A percentile compares a stretch with the other conserved stretches of the same genome.
phyloP scores from a whole-genome alignment of 2,329 filamentous ascomycete species.

The Neophaeococcomyces mojaviensis region DNA sequence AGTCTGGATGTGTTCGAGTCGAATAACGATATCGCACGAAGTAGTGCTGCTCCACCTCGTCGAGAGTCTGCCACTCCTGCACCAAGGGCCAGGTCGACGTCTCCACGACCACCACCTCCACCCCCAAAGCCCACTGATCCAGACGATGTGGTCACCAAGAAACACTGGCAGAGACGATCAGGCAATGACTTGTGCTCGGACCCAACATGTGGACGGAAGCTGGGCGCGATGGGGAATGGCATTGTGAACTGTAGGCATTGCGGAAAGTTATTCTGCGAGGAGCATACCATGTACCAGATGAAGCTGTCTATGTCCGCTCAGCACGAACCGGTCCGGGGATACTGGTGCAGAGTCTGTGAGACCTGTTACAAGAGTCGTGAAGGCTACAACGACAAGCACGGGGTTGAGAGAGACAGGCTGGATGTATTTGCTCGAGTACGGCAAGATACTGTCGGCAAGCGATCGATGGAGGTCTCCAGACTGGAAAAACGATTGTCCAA shows the following conservation, averaged over 20 bases:
- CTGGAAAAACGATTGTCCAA: conserved; percentile 88
- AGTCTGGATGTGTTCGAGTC: conserved; percentile 90
- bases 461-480: conserved; percentile 78
- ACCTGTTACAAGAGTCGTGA: conserved; percentile 98
- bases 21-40: conserved; percentile 58
- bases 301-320: conserved; percentile 82
- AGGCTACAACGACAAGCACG: conserved; percentile 85
- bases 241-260: conserved; percentile 91
- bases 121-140: conserved; percentile 54
- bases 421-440: conserved; percentile 63
- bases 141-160: conserved; percentile 78
- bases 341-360: conserved; percentile 94
- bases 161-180: conserved; percentile 78
- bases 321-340: conserved; percentile 81
- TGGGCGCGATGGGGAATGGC: conserved; percentile 66
- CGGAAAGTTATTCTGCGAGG: conserved; percentile 88
- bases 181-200: conserved; percentile 77
- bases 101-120: conserved; percentile 25
- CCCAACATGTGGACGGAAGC: conserved; percentile 69
- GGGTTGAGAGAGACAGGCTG: conserved; percentile 64
- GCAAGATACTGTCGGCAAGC: conserved; percentile 71
- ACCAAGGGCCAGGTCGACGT: conserved; percentile 18
- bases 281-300: conserved; percentile 99
- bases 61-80: conserved; percentile 27
- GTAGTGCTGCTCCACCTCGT: conserved; percentile 24